phyloP scores from a whole-genome alignment of 805 yeast genomes.

The Teunomyces tritomae region DNA sequence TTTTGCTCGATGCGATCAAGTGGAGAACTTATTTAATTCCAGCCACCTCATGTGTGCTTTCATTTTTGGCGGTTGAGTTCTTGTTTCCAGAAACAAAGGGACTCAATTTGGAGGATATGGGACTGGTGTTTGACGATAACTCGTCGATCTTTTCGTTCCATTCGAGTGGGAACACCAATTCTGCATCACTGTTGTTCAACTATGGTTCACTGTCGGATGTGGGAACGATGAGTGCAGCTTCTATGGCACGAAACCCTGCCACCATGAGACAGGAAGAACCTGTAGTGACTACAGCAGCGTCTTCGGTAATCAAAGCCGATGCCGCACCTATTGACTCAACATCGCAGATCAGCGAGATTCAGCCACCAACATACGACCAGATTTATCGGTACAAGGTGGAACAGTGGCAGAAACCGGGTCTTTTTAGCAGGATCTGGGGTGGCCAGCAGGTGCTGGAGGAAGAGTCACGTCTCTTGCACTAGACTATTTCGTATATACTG shows the following conservation, averaged over 20 bases:
- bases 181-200: conserved; percentile 3
- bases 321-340: neutral
- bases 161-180: conserved; percentile 19
- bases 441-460: neutral
- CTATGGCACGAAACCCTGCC: neutral
- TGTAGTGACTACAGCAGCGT: neutral
- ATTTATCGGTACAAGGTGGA: conserved; percentile 23
- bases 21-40: conserved; percentile 86
- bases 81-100: conserved; percentile 92
- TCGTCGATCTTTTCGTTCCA: conserved; percentile 44
- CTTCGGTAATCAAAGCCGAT: neutral
- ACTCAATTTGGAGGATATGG: conserved; percentile 87
- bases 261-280: neutral
- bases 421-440: neutral
- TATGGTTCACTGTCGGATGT: conserved; percentile 4
- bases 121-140: conserved; percentile 73
- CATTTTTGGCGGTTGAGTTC: conserved; percentile 68
- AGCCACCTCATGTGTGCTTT: conserved; percentile 70
- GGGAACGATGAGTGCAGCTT: neutral
- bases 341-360: conserved; percentile 24
- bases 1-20: conserved; percentile 67
- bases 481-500: neutral
- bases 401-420: conserved; percentile 14
- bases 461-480: neutral
- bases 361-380: conserved; percentile 33